Evolutionary conservation across 2,329 filamentous ascomycete species (phyloP), one percentile per base, ranked within the genome.

Genomic region (Celoporthe dispersa): DNA sequence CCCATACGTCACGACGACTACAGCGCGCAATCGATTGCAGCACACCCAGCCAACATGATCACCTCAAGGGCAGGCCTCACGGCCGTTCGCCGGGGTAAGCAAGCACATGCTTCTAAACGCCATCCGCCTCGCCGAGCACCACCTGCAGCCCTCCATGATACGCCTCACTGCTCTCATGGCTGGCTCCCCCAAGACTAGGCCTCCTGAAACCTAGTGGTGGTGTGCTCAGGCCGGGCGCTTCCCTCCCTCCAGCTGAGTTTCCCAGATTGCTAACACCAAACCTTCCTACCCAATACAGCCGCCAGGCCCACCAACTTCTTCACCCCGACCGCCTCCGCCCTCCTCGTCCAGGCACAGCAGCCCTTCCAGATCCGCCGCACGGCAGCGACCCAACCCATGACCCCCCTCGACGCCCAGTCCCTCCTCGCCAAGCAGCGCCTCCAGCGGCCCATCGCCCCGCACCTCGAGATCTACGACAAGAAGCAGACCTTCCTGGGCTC

Each of bases 401-500:
- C 86, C 72, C 80, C 82, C 67, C 75, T 80, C 67, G 84, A 91
- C 72, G 87, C 82, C 73, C 77, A 87, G 74, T 79, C 87, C 75
- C 88, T 97, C 82, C 93, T 98, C 79, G 90, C 88, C 77, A 84
- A 89, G 78, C 94, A 98, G 85, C 94, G 94, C 77, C 86, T 91
- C 68, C 82, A 87, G 78, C 94, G 94, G 66, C 94, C 94, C 79
- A 86, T 97, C 76, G 87, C 93, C 61, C 94, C 94, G 68, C 94
- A 98, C 80, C 88, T 98, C 73, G 80, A 83, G 78, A 94, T 97
- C 87, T 98, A 98, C 90, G 87, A 89, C 80, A 88, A 91, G 71
- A 90, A 93, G 81, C 92, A 98, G 83, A 96, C 93, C 76, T 97
- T 91, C 91, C 91, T 93, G 81, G 86, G 87, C 75, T 90, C 90